Evolutionary conservation across 306 rosid species (phyloP).

Genomic region (Benincasa hispida): DNA sequence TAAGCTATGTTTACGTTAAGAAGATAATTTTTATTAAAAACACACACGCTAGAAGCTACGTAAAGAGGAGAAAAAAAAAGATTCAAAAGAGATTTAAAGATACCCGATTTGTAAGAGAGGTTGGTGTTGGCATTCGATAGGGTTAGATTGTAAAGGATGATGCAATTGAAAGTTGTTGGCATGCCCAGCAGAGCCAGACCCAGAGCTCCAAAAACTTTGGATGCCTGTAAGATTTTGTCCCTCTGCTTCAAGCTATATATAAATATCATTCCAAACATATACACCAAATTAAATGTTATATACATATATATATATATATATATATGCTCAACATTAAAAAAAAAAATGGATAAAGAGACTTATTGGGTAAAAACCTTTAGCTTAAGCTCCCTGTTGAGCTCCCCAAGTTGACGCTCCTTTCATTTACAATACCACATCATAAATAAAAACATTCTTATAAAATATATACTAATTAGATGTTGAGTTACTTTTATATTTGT

Average conservation of each 20-base stretch:
- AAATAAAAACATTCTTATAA: background rate
- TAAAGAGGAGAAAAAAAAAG: too few relatives aligned
- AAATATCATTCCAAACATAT: background rate
- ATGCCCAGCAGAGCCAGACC: slow-evolving; percentile 26
- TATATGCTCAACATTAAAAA: background rate
- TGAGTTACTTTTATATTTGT: too few relatives aligned
- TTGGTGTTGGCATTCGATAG: slow-evolving; percentile 35
- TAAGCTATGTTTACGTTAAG: too few relatives aligned
- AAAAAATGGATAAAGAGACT: background rate
- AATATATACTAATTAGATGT: too few relatives aligned
- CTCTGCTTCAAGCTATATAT: background rate
- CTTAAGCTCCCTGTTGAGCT: slow-evolving; percentile 59
- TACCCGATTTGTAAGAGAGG: slow-evolving; percentile 83
- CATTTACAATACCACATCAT: background rate
- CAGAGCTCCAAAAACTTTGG: slow-evolving; percentile 48
- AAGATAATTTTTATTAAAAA: too few relatives aligned
- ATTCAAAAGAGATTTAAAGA: background rate
- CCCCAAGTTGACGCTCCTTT: slow-evolving; percentile 73
- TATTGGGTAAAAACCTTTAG: slow-evolving; percentile 34
- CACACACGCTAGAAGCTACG: too few relatives aligned
- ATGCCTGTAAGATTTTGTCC: slow-evolving; percentile 49
- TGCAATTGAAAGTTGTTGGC: slow-evolving; percentile 34
- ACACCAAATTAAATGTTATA: too few relatives aligned
- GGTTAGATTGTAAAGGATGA: slow-evolving; percentile 36
- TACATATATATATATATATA: too few relatives aligned